phyloP scores from a whole-genome alignment of 768 basidiomycete species.

The Kwoniella pini region DNA sequence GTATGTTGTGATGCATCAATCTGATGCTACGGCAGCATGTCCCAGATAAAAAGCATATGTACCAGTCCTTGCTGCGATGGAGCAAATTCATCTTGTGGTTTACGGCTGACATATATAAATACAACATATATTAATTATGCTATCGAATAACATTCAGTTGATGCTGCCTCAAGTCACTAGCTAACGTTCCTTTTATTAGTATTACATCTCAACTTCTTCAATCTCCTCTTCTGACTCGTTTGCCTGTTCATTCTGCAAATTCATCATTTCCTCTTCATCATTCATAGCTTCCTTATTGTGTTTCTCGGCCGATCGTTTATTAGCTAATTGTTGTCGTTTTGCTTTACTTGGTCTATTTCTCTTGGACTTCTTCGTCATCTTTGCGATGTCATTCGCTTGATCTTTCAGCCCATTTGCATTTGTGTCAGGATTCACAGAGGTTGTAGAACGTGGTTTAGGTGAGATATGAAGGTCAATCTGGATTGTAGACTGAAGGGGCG shows the following conservation, averaged over 20 bases:
- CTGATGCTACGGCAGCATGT: too few relatives aligned
- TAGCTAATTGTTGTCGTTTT: constrained; percentile 12
- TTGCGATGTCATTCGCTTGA: neutral
- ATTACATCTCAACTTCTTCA: constrained; percentile 25
- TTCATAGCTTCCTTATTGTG: neutral
- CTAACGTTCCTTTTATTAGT: too few relatives aligned
- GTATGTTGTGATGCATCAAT: too few relatives aligned
- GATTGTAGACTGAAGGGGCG: constrained; percentile 22
- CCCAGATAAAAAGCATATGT: too few relatives aligned
- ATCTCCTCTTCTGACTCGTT: constrained; percentile 19
- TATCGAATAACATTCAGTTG: too few relatives aligned
- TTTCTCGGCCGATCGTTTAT: neutral
- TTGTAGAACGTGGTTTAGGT: neutral
- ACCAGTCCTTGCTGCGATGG: too few relatives aligned
- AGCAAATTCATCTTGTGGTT: neutral
- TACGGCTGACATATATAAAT: too few relatives aligned
- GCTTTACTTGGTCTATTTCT: constrained; percentile 31
- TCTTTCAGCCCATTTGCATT: neutral
- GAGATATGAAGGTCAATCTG: constrained; percentile 31
- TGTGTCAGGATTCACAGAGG: too few relatives aligned
- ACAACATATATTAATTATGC: constrained; percentile 1
- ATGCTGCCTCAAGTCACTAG: too few relatives aligned
- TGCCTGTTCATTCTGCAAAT: constrained; percentile 1
- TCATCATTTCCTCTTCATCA: constrained; percentile 31
- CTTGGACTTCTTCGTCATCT: constrained; percentile 4